Base-by-base conservation (phyloP, 75 land plant genomes). In the Selaginella tamariscina region DNA sequence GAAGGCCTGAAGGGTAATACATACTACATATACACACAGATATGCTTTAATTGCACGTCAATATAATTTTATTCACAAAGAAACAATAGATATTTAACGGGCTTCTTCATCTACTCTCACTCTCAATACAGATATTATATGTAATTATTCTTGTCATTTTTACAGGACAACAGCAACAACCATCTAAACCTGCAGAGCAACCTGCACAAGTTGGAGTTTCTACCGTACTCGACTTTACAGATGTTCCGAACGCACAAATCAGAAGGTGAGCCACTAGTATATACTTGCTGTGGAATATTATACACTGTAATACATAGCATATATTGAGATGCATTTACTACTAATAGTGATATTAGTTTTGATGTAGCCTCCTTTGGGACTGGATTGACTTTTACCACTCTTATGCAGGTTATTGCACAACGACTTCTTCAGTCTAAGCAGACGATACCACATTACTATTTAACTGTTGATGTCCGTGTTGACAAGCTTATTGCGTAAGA, bases 381-480 rank as follows among this genome's bases (percentile, higher is more conserved):
- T 64, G 20, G 31, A 69, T 56, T 0, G 30, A 27, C 23, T 22
- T 24, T 28, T 9, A 57, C 5, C 22, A 5, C 26, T 23, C 26
- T 59, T 8, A 8, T 59, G 5, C 87, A 95, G 99, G 66, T 95
- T 29, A 95, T 89, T 29, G 99, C 99, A 24, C 86, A 86, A 32
- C 83, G 99, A 0, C 86, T 95, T 69, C 75, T 95, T 33, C 78
- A 77, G 21, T 95, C 99, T 9, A 95, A 95, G 73, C 99, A 95
- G 67, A 90, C 92, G 31, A 95, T 95, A 74, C 99, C 99, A 54
- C 99, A 95, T 66, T 95, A 95, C 65, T 95, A 95, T 76, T 79
- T 95, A 27, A 90, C 97, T 32, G 92, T 95, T n/a, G 99, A 95
- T 78, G 77, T 86, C 15, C 82, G 97, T 74, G 97, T 91, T 29